A percentile compares a stretch with the other conserved stretches of the same genome.
phyloP scores from a whole-genome alignment of 2,329 filamentous ascomycete species.

The Aspergillus aculeatus region DNA sequence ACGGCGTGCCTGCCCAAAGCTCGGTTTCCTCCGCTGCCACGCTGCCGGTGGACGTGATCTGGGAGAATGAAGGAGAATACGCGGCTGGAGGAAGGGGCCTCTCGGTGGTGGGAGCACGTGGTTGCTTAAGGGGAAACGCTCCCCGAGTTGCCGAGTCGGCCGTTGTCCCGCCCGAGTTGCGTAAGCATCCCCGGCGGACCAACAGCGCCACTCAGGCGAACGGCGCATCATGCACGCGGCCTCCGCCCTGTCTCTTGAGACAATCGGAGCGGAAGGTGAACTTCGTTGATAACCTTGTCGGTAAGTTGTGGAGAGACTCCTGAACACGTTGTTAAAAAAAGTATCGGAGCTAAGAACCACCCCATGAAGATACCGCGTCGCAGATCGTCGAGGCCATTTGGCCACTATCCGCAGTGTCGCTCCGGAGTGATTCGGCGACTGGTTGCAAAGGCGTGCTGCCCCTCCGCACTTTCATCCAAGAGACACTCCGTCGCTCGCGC shows the following conservation, averaged over 20 bases:
- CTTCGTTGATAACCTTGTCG: slow-evolving; percentile 95
- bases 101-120: slow-evolving; percentile 26
- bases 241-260: slow-evolving; percentile 74
- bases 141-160: slow-evolving; percentile 33
- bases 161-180: slow-evolving; percentile 40
- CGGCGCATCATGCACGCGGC: slow-evolving; percentile 51
- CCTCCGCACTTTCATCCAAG: slow-evolving; percentile 93
- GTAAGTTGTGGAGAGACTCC: slow-evolving; percentile 63
- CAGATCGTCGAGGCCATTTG: slow-evolving; percentile 97
- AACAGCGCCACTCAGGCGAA: slow-evolving; percentile 52
- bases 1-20: slow-evolving; percentile 61
- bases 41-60: slow-evolving; percentile 56
- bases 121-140: slow-evolving; percentile 27
- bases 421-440: slow-evolving; percentile 64
- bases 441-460: slow-evolving; percentile 78
- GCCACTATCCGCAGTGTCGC: slow-evolving; percentile 81
- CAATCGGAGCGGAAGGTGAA: slow-evolving; percentile 90
- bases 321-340: slow-evolving; percentile 28
- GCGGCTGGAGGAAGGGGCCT: slow-evolving; percentile 27
- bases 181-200: slow-evolving; percentile 55
- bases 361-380: slow-evolving; percentile 78
- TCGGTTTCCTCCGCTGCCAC: slow-evolving; percentile 69
- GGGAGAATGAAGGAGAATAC: slow-evolving; percentile 41
- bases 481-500: slow-evolving; percentile 88
- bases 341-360: slow-evolving; percentile 25